These are phyloP conservation scores for Anethum foeniculum DNA, from an alignment of 140 eudicot species.

Conservation along the genomic window DNA sequence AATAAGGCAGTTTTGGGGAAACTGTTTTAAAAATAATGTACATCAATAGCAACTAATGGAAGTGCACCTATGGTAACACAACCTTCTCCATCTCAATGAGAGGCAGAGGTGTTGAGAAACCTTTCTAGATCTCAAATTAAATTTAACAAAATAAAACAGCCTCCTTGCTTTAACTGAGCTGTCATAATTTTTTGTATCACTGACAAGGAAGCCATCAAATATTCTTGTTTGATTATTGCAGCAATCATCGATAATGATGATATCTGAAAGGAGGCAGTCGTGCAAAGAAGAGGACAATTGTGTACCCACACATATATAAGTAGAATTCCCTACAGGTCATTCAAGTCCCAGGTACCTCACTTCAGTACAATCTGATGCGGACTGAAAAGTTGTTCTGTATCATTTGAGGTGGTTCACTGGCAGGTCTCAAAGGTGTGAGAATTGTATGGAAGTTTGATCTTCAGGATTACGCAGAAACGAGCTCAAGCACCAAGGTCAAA, in stretches of 20 bases:
- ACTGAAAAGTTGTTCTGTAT: no score
- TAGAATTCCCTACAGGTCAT: neutral
- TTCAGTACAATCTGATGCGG: neutral
- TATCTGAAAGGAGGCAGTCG: constrained; percentile 39
- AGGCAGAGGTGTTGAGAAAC: neutral
- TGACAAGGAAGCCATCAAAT: neutral
- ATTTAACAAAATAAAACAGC: neutral
- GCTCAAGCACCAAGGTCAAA: neutral
- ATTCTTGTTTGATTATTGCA: constrained; percentile 10
- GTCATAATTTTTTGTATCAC: constrained; percentile 11
- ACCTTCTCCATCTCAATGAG: neutral
- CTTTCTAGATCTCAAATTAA: neutral
- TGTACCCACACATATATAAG: neutral
- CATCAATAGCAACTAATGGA: neutral
- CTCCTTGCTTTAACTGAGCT: neutral
- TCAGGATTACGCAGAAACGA: neutral
- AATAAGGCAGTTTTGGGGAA: neutral
- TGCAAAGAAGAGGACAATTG: constrained; percentile 20
- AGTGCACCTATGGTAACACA: neutral
- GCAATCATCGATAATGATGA: constrained; percentile 51
- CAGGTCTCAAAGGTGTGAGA: neutral
- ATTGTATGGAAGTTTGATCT: neutral
- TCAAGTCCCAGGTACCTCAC: neutral
- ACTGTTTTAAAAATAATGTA: neutral
- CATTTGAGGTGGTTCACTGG: neutral